Evolutionary conservation across 192 early-diverging fungal species (phyloP).

Genomic region (Paraglomus brasilianum): DNA sequence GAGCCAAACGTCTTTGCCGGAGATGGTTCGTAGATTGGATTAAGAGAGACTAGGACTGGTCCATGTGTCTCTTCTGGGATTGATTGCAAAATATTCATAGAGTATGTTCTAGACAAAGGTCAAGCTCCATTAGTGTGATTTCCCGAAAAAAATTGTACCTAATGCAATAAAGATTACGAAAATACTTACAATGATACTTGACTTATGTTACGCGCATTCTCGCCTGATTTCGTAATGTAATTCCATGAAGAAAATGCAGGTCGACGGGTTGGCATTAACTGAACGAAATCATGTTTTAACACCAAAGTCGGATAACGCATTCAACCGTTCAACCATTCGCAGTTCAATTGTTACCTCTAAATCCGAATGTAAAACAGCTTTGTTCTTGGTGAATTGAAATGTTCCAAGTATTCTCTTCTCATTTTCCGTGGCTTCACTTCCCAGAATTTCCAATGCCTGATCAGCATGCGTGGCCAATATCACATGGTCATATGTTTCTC

Average conservation of each 20-base stretch:
- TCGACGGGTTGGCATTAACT: slow-evolving; percentile 55
- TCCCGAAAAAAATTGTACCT: slow-evolving; percentile 25
- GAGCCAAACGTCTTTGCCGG: slow-evolving; percentile 39
- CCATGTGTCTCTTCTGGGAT: slow-evolving; percentile 47
- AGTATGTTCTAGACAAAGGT: slow-evolving; percentile 55
- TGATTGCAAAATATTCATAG: slow-evolving; percentile 64
- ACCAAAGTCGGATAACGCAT: not conserved
- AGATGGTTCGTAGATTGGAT: slow-evolving; percentile 55
- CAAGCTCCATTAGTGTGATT: slow-evolving; percentile 15
- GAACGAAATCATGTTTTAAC: not conserved
- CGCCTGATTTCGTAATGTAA: slow-evolving; percentile 49
- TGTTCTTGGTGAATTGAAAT: slow-evolving; percentile 51
- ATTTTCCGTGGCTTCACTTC: slow-evolving; percentile 46
- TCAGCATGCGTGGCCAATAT: slow-evolving; percentile 63
- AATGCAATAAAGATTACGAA: not conserved
- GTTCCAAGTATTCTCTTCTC: slow-evolving; percentile 48
- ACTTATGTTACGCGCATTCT: not conserved
- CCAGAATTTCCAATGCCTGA: slow-evolving; percentile 54
- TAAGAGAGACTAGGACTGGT: slow-evolving; percentile 58
- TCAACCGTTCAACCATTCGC: not conserved
- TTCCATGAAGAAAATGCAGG: slow-evolving; percentile 59
- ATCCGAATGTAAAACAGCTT: slow-evolving; percentile 56
- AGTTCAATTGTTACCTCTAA: slow-evolving; percentile 16
- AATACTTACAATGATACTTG: slow-evolving; percentile 23
- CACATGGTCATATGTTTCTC: slow-evolving; percentile 53